A percentile compares a stretch with the other conserved stretches of the same genome.
phyloP scores from a whole-genome alignment of 2,329 filamentous ascomycete species.

The Stemphylium lycopersici region DNA sequence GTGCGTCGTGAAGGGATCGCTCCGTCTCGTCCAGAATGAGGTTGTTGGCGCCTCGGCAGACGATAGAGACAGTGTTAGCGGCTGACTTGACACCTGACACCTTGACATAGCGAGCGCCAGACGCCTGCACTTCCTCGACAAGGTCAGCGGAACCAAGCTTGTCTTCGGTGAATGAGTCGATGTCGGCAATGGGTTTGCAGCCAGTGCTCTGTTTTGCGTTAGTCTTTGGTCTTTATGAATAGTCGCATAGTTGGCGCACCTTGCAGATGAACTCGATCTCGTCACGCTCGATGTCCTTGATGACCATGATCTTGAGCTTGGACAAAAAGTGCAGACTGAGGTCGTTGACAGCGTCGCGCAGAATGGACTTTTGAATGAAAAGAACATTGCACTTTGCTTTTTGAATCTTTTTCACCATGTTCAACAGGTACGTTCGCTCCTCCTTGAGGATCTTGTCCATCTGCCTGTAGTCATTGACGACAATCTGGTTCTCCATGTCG shows the following conservation, averaged over 20 bases:
- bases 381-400: constrained; percentile 99
- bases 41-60: constrained; percentile 91
- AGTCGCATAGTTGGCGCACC: constrained; percentile 13
- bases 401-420: constrained; percentile 99
- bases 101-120: constrained; percentile 91
- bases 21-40: constrained; percentile 97
- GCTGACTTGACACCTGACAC: constrained; percentile 87
- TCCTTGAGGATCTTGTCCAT: constrained; percentile 99
- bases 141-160: constrained; percentile 94
- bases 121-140: constrained; percentile 87
- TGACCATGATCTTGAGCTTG: constrained; percentile 90
- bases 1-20: constrained; percentile 93
- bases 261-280: constrained; percentile 99
- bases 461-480: constrained; percentile 98
- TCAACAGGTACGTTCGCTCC: constrained; percentile 95
- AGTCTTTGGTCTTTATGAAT: constrained; percentile 17
- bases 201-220: constrained; percentile 71
- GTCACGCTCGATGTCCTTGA: constrained; percentile 98
- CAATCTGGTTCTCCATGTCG: constrained; percentile 99
- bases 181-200: constrained; percentile 98
- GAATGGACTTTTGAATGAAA: constrained; percentile 97
- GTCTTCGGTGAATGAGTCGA: constrained; percentile 98
- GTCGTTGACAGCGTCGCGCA: constrained; percentile 97
- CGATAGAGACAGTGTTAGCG: constrained; percentile 87
- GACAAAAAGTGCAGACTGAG: constrained; percentile 96